Evolutionary conservation across 768 basidiomycete genomes (phyloP).

Genomic region (Rhodotorula taiwanensis): DNA sequence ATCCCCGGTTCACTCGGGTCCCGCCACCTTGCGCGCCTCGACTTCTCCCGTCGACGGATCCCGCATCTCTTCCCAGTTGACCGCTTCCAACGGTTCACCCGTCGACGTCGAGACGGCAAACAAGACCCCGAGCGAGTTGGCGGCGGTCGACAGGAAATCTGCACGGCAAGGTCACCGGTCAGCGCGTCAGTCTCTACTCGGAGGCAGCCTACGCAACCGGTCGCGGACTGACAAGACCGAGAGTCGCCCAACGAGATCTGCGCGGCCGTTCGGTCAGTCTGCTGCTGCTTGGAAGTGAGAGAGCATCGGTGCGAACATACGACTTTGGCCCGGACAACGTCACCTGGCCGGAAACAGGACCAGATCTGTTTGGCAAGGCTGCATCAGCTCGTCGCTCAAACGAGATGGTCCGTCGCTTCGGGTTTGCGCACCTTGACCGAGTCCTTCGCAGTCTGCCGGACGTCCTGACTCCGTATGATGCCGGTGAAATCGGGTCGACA

Average conservation of each 20-base stretch:
- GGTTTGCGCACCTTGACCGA: constrained; percentile 51
- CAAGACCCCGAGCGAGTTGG: constrained; percentile 84
- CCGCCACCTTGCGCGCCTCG: constrained; percentile 47
- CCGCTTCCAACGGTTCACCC: constrained; percentile 45
- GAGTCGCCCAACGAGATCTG: constrained; percentile 89
- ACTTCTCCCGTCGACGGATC: constrained; percentile 44
- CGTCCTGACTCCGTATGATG: constrained; percentile 79
- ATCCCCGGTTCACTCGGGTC: constrained; percentile 23
- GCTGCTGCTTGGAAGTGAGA: neutral
- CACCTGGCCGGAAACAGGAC: constrained; percentile 85
- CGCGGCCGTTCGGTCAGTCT: neutral
- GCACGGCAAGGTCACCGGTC: neutral
- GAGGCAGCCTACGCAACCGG: no score
- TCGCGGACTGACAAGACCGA: constrained; percentile 53
- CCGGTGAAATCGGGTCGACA: constrained; percentile 83
- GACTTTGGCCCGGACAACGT: constrained; percentile 78
- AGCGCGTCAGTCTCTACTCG: no score
- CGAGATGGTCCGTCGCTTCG: neutral
- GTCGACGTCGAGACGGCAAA: constrained; percentile 55
- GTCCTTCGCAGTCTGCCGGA: constrained; percentile 83
- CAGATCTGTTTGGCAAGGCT: constrained; percentile 53
- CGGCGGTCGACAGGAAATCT: constrained; percentile 78
- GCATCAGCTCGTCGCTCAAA: no score
- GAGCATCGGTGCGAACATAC: constrained; percentile 50
- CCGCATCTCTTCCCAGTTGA: constrained; percentile 48